Conservation (phyloP, 352 stramenopile species). For the Globisporangium middletonii region DNA sequence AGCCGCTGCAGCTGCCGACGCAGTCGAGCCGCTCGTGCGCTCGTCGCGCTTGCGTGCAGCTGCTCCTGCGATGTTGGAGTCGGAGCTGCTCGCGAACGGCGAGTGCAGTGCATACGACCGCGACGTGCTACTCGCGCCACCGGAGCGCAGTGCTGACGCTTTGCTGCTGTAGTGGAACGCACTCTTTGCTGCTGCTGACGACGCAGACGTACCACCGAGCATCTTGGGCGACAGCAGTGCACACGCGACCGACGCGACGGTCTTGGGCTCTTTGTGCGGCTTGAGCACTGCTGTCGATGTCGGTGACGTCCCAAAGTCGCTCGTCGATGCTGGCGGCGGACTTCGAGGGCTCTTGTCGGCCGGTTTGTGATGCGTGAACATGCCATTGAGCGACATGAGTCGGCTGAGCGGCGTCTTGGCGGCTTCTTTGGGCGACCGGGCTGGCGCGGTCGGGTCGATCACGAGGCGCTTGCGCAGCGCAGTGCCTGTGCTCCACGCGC, state of each 20-base stretch:
- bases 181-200: constrained; percentile 3
- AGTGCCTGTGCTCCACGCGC: not conserved
- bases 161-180: constrained; percentile 8
- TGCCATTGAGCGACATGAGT: constrained; percentile 17
- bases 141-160: not conserved
- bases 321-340: constrained; percentile 7
- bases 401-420: constrained; percentile 20
- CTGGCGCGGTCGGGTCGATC: constrained; percentile 18
- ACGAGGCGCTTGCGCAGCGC: constrained; percentile 22
- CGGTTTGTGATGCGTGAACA: constrained; percentile 29
- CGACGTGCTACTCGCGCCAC: not conserved
- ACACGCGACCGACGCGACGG: constrained; percentile 1
- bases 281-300: not conserved
- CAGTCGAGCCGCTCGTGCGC: constrained; percentile 6
- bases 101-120: constrained; percentile 4
- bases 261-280: constrained; percentile 8
- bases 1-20: not conserved
- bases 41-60: constrained; percentile 7
- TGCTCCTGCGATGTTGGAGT: not conserved
- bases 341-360: constrained; percentile 26
- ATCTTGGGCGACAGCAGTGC: constrained; percentile 11
- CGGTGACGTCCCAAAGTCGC: constrained; percentile 1
- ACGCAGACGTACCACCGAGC: not conserved
- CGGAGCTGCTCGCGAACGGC: constrained; percentile 2
- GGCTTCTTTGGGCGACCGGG: constrained; percentile 1